Percentiles rank a stretch among this genome's conserved stretches.
Conservation (phyloP, 371 early-diverging fungal species). For the Lichtheimia hyalospora region DNA sequence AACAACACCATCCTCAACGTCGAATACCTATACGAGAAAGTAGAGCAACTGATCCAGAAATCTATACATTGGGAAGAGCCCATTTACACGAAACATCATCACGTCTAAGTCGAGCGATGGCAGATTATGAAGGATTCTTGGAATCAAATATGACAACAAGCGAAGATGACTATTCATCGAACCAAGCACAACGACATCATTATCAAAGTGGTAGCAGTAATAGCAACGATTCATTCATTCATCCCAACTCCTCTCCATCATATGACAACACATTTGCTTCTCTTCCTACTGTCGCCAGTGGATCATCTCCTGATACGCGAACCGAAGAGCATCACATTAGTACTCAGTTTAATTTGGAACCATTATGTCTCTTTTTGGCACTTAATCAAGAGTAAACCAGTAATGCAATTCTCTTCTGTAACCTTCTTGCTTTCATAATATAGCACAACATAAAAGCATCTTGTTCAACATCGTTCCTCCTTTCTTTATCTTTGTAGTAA, state of each 20-base stretch:
- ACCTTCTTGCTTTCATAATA: too few species aligned
- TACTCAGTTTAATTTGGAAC: constrained; percentile 5
- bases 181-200: background rate
- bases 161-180: background rate
- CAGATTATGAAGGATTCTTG: constrained; percentile 12
- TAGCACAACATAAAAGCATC: too few species aligned
- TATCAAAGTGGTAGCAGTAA: background rate
- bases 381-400: constrained; percentile 2
- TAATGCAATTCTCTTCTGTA: background rate
- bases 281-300: background rate
- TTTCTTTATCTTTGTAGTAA: too few species aligned
- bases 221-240: background rate
- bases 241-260: background rate
- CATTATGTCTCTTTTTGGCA: constrained; percentile 4
- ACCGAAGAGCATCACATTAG: background rate
- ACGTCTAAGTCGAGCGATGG: constrained; percentile 1
- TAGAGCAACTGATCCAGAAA: too few species aligned
- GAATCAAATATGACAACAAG: background rate
- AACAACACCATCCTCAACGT: constrained; percentile 1
- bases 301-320: background rate
- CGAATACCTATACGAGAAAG: too few species aligned
- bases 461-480: too few species aligned
- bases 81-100: background rate
- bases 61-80: background rate
- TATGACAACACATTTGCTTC: background rate